Percentiles rank a stretch among this genome's conserved stretches.
Conservation (phyloP, 225 moss, liverwort and hornwort species). For the Neckera pumila region DNA sequence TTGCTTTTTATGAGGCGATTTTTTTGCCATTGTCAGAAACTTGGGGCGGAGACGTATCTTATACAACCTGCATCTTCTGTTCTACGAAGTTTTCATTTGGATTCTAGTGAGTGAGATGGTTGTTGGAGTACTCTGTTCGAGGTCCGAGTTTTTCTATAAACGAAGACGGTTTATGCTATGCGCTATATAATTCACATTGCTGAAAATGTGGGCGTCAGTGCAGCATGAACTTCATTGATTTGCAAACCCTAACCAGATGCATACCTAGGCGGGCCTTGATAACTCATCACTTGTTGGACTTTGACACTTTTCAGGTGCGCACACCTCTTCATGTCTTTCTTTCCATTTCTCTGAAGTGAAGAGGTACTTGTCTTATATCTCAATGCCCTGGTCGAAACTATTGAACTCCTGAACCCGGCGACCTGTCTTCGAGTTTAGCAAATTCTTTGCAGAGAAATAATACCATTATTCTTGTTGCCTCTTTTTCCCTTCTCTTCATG, state of each 20-base stretch:
- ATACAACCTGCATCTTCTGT: background rate
- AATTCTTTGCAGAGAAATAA: background rate
- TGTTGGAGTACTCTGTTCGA: background rate
- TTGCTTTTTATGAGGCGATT: background rate
- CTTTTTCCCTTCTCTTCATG: background rate
- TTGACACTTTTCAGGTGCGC: background rate
- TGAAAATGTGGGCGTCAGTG: background rate
- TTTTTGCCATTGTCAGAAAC: background rate
- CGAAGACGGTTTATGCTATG: background rate
- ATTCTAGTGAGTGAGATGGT: background rate
- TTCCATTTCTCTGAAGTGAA: background rate
- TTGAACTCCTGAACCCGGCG: background rate
- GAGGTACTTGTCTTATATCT: background rate
- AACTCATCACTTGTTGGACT: background rate
- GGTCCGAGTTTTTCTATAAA: background rate
- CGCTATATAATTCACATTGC: background rate
- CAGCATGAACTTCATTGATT: background rate
- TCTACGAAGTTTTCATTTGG: background rate
- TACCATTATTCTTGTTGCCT: background rate
- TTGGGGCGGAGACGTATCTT: background rate
- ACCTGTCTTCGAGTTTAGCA: background rate
- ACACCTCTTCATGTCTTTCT: constrained; percentile 27
- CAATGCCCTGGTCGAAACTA: background rate
- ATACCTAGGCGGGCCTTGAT: background rate
- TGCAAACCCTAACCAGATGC: background rate